Base-by-base conservation (phyloP, 257 asterid genomes). In the Fraxinus anomala region DNA sequence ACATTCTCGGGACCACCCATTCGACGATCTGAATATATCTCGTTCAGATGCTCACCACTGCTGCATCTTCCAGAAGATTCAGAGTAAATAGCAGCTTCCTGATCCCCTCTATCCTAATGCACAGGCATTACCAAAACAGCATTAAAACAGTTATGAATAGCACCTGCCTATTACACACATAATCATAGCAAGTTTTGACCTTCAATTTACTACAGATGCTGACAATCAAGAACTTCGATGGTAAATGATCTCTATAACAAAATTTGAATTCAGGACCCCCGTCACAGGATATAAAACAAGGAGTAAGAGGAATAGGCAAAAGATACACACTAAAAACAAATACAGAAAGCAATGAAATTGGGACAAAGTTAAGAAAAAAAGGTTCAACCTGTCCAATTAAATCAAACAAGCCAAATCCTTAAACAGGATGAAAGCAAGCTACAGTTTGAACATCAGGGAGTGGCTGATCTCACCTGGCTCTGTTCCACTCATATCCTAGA, bases 71-170 rank as follows among this genome's bases (percentile, higher is more conserved):
- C 84, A 76, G 77, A 79, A 79, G 82, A 66, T 77, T 76, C 85
- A 47, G 77, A 78, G 80, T 70, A 75, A 73, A 76, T 76, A 84
- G 82, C 84, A 78, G 86, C 91, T 87, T 83, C 91, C 78, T 66
- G 81, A 85, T 83, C 85, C 72, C 81, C 82, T 77, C 76, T 81
- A 85, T 77, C 96, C 97, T 92, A 86, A 86, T 80, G 79, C 47
- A 54, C 78, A 84, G 78, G 79, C 66, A 85, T 79, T 72, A 74
- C 63, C 80, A 79, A 70, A 66, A 77, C 75, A 77, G 59, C 54
- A 76, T 74, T 36, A 75, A 75, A 80, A 79, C 39, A 40, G 70
- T 73, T 40, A 75, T 73, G 66, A 73, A 33, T 59, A 40, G 73
- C 75, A 73, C 66, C 70, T 65, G 28, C 70, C 37, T 37, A 68